phyloP scores from a whole-genome alignment of 1,284 basidiomycete species.

The Leccinum angustisporum region DNA sequence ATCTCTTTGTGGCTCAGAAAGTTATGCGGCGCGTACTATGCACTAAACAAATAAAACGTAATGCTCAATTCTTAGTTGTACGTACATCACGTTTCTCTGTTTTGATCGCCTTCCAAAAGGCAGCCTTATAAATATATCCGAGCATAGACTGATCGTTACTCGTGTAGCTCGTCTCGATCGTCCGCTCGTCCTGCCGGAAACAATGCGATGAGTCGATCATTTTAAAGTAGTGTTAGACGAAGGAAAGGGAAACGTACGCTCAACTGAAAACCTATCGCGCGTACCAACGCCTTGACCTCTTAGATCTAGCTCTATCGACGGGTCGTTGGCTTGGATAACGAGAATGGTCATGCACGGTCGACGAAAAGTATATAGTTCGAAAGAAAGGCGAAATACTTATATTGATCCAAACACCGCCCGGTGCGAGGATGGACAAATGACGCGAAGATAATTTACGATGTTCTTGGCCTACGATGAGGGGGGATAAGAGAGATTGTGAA shows the following conservation, averaged over 20 bases:
- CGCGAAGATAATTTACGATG: slow-evolving; percentile 77
- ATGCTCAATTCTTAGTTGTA: neutral
- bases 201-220: neutral
- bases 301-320: slow-evolving; percentile 91
- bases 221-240: neutral
- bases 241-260: slow-evolving; percentile 48
- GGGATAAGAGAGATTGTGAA: slow-evolving; percentile 40
- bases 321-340: slow-evolving; percentile 47
- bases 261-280: slow-evolving; percentile 51
- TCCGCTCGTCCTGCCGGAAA: slow-evolving; percentile 55
- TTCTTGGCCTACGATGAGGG: slow-evolving; percentile 44
- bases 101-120: slow-evolving; percentile 83
- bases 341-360: too few relatives aligned
- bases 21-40: neutral
- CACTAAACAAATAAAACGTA: neutral
- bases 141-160: slow-evolving; percentile 84
- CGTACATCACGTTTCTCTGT: neutral
- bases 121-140: slow-evolving; percentile 82
- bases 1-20: neutral
- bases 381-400: slow-evolving; percentile 47
- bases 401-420: slow-evolving; percentile 91
- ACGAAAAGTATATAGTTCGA: neutral
- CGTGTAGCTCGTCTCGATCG: slow-evolving; percentile 85
- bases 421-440: slow-evolving; percentile 79
- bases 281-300: slow-evolving; percentile 73